Base-by-base conservation (phyloP, 345 rosid genomes). In the Aethionema arabicum region DNA sequence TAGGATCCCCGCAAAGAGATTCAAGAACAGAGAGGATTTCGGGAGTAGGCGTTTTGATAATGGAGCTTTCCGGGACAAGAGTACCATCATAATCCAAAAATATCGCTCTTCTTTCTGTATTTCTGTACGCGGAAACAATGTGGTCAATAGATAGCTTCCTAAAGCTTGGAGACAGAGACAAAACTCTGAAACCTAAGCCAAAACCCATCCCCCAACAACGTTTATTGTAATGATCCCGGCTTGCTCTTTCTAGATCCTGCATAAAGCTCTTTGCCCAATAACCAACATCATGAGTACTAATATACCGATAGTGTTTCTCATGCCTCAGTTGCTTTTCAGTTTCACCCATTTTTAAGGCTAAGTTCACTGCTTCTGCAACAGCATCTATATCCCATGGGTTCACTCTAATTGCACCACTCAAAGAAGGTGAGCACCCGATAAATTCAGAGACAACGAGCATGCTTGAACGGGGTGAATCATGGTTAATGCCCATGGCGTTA, bases 381-480 rank as follows among this genome's bases (percentile, higher is more conserved):
- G 85, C 90, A 66, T 82, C 82, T 41, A 79, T 62, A 49, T 84
- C 90, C 95, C 90, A 87, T 15, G 95, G 95, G 60, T 87, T 87
- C 63, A 87, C 88, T 77, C 95, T 87, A 42, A 84, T 77, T 3
- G 95, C 95, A 15, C 90, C 95, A 58, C 91, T 87, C 68, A 87
- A 72, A 40, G 95, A 87, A 75, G 95, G 95, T 42, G 95, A 84
- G 78, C 95, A 87, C 30, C 95, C 95, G 29, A 81, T 72, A 49
- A 87, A 87, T 75, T 87, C 95, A 5, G 95, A 87, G 70, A 87
- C 91, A 9, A 87, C 87, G 68, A 87, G 88, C 83, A 74, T 83
- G 80, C 95, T 87, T 12, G 85, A 81, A 11, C 83, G 83, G 16
- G 81, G 77, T 55, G 81, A 62, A 16, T 72, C 76, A 66, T 49